These are phyloP conservation scores for Scheffersomyces ergatensis DNA, from an alignment of 805 yeast genomes.

Conservation along the genomic window DNA sequence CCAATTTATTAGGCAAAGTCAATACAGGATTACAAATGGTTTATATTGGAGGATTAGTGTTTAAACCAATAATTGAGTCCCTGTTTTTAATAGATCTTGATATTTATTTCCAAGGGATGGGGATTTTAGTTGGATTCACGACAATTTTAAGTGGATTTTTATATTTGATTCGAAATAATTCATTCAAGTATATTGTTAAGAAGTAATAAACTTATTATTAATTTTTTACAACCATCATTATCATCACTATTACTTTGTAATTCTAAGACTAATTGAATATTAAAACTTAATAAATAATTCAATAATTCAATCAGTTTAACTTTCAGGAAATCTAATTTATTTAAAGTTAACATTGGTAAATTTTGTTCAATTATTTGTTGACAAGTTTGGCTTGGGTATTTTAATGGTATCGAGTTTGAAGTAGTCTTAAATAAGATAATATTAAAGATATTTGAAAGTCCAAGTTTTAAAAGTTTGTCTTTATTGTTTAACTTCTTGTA, in stretches of 20 bases:
- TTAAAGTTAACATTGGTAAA: neutral
- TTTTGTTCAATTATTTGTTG: neutral
- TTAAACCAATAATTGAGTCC: conserved; percentile 29
- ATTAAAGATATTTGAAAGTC: neutral
- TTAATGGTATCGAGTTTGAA: neutral
- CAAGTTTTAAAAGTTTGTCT: neutral
- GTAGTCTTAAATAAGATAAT: neutral
- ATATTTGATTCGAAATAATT: conserved; percentile 67
- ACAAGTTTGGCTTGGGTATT: neutral
- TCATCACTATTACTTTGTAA: too few relatives aligned
- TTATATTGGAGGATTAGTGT: conserved; percentile 58
- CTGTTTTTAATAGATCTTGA: conserved; percentile 10
- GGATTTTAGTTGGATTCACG: conserved; percentile 44
- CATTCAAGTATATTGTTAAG: conserved; percentile 48
- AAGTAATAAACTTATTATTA: conserved; percentile 6
- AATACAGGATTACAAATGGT: conserved; percentile 94
- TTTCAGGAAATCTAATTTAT: neutral
- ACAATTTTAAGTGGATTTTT: conserved; percentile 78
- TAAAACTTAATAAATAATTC: neutral
- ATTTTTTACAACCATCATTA: conserved; percentile 1
- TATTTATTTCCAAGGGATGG: conserved; percentile 21
- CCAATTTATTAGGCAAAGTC: conserved; percentile 79
- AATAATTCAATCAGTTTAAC: neutral
- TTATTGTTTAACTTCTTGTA: neutral
- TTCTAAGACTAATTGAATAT: neutral